Evolutionary conservation across 306 rosid species (phyloP).

Genomic region (Casuarina glauca): DNA sequence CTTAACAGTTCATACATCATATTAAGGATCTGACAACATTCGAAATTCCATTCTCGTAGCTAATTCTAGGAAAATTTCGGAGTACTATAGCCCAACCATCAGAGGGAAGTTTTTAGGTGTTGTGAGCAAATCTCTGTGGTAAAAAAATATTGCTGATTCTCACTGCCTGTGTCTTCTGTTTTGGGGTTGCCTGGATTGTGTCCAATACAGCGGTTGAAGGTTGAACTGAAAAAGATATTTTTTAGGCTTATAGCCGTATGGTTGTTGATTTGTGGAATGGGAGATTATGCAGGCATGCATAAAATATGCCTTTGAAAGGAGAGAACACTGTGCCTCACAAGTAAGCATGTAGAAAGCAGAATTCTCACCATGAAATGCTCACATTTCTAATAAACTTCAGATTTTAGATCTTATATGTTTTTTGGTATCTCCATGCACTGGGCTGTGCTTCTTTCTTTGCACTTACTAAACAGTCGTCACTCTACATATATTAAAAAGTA

Average conservation of each 20-base stretch:
- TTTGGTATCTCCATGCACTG: background rate
- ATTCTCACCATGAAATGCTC: background rate
- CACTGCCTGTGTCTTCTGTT: background rate
- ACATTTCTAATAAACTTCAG: background rate
- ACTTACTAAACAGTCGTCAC: background rate
- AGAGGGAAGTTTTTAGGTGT: background rate
- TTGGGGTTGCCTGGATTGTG: background rate
- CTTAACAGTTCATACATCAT: constrained; percentile 21
- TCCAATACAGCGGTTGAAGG: background rate
- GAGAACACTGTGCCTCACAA: background rate
- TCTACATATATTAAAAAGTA: too few relatives aligned
- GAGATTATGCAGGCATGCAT: background rate
- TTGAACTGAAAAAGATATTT: background rate
- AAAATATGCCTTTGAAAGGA: background rate
- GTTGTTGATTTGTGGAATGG: background rate
- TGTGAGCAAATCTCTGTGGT: background rate
- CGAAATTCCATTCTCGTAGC: background rate
- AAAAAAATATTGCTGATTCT: background rate
- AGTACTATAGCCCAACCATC: constrained; percentile 6
- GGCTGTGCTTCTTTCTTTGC: background rate
- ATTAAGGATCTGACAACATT: background rate
- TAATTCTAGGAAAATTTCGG: constrained; percentile 17
- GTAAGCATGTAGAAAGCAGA: background rate
- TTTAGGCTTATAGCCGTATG: background rate
- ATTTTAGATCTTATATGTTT: background rate